Base-by-base conservation (phyloP, 2,329 filamentous ascomycete species). In the Plectosphaerella cucumerina region DNA sequence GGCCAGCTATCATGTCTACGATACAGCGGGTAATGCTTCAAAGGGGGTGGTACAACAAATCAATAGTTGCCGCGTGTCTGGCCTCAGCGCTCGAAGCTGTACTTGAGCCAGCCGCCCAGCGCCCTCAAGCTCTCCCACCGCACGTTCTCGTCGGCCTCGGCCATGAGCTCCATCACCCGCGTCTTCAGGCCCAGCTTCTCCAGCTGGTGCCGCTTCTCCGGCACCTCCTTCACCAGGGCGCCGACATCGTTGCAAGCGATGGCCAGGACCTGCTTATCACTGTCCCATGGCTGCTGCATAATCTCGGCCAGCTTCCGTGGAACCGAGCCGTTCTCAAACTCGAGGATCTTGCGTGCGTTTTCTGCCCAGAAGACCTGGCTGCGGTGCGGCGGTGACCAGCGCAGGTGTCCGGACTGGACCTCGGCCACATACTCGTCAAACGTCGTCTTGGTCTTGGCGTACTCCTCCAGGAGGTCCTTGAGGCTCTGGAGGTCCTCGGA, bases 161-260 rank as follows among this genome's bases (percentile, higher is more conserved):
- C 85, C 92, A 97, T 97, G 63, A 97, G 76, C 72, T 91, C 89
- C 91, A 97, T 96, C 54, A 96, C 86, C 58, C 90, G 80, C 17
- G 82, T 82, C 80, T 97, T 97, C 56, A 97, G 70, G 0, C 90
- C 90, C 42, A 91, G 70, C 72, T 86, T 91, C 74, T 97, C 92
- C 60, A 96, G 77, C 66, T 87, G 82, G 52, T 78, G 75, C 62
- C 92, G 78, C 73, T 86, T 89, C 73, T 96, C 91, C 0, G 92
- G 91, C 50, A 93, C 88, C 69, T 95, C 89, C 70, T 89, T 92
- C 46, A 97, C 91, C 54, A 97, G 72, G 56, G 78, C 86, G n/a
- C 90, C 91, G 18, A 97, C 82, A 64, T 97, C 92, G 66, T 95
- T 96, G 72, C 91, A 96, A 18, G 88, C 92, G 70, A 96, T 93